These are phyloP conservation scores for Wallemia mellicola DNA, from an alignment of 1,284 basidiomycete species.

Conservation along the genomic window DNA sequence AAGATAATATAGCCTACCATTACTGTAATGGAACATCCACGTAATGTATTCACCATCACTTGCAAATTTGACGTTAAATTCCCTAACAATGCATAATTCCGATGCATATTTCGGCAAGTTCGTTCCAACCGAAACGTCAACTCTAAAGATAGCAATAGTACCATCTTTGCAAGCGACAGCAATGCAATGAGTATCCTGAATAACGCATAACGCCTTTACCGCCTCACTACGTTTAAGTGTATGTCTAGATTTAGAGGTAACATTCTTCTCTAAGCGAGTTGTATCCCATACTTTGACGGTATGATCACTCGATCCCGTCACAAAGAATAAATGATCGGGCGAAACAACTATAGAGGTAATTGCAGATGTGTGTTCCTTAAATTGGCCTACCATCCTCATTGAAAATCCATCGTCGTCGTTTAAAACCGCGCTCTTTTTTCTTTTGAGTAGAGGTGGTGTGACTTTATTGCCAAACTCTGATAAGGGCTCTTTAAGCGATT, in stretches of 20 bases:
- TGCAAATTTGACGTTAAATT: not conserved
- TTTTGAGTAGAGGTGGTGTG: not conserved
- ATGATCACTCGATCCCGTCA: conserved; percentile 57
- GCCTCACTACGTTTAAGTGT: conserved; percentile 49
- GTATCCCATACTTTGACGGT: conserved; percentile 61
- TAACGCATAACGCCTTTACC: conserved; percentile 45
- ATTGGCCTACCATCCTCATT: conserved; percentile 33
- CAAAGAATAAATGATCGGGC: conserved; percentile 81
- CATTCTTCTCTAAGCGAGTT: conserved; percentile 43
- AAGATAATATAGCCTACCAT: conserved; percentile 6
- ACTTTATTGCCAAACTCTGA: conserved; percentile 3
- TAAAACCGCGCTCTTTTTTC: not conserved
- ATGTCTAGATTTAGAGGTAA: conserved; percentile 41
- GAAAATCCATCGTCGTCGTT: conserved; percentile 24
- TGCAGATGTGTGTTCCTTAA: no score
- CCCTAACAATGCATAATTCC: not conserved
- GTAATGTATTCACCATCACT: conserved; percentile 38
- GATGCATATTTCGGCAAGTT: conserved; percentile 33
- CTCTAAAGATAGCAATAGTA: conserved; percentile 48
- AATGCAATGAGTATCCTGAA: conserved; percentile 61
- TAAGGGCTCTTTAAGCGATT: conserved; percentile 1
- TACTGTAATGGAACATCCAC: conserved; percentile 14
- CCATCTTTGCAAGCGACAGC: conserved; percentile 65
- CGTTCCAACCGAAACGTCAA: conserved; percentile 32
- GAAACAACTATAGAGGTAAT: conserved; percentile 59